phyloP scores from a whole-genome alignment of 768 basidiomycete species.

The Pisolithus marmoratus region DNA sequence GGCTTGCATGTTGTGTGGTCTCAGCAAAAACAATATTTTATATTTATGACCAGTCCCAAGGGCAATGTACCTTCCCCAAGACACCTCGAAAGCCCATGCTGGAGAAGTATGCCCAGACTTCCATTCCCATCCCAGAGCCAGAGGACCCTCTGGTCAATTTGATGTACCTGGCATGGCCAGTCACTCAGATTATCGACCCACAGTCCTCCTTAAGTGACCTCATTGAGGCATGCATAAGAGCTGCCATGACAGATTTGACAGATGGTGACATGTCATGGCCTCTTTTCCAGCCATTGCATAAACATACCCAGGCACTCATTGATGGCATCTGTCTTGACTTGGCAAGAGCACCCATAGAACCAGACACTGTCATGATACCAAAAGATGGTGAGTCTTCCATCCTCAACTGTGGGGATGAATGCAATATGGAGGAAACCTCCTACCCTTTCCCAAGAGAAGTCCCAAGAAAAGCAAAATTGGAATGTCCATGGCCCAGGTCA shows the following conservation, averaged over 20 bases:
- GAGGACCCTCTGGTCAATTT: slow-evolving; percentile 57
- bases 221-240: slow-evolving; percentile 67
- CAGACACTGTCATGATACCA: slow-evolving; percentile 23
- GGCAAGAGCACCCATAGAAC: slow-evolving; percentile 57
- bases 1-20: slow-evolving; percentile 47
- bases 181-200: slow-evolving; percentile 50
- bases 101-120: slow-evolving; percentile 40
- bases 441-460: slow-evolving; percentile 68
- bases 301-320: slow-evolving; percentile 45
- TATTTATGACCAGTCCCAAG: slow-evolving; percentile 29
- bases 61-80: slow-evolving; percentile 19
- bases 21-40: slow-evolving; percentile 43
- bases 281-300: slow-evolving; percentile 64
- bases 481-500: slow-evolving; percentile 72
- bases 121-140: slow-evolving; percentile 54
- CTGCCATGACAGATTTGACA: slow-evolving; percentile 33
- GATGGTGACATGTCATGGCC: slow-evolving; percentile 63
- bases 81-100: slow-evolving; percentile 56
- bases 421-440: slow-evolving; percentile 26
- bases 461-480: slow-evolving; percentile 58
- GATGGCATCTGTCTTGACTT: slow-evolving; percentile 62
- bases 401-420: slow-evolving; percentile 19
- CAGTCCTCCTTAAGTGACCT: slow-evolving; percentile 49
- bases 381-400: slow-evolving; percentile 17
- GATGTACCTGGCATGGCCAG: slow-evolving; percentile 59